Conservation (phyloP, 1,284 basidiomycete genomes). For the Cryptococcus amylolentus region DNA sequence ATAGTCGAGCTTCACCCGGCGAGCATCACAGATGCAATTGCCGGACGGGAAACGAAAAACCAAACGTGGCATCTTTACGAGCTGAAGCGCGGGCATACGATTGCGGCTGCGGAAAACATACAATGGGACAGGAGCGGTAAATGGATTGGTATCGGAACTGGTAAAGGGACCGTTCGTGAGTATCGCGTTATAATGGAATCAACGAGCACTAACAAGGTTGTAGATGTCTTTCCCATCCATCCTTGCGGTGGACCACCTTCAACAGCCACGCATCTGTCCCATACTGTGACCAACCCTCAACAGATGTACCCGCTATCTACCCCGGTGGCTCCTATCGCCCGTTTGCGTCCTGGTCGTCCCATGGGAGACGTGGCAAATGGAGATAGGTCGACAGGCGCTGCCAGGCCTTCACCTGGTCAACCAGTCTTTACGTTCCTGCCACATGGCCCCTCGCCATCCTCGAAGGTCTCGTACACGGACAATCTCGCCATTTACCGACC, state of each 20-base stretch:
- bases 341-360: conserved; percentile 51
- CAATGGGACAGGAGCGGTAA: conserved; percentile 60
- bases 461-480: conserved; percentile 20
- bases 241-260: conserved; percentile 70
- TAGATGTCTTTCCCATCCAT: conserved; percentile 72
- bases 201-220: not conserved
- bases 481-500: conserved; percentile 34
- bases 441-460: conserved; percentile 17
- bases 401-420: not conserved
- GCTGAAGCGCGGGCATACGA: conserved; percentile 66
- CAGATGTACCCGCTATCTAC: conserved; percentile 57
- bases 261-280: conserved; percentile 61
- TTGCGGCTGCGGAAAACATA: conserved; percentile 60
- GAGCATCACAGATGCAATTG: conserved; percentile 3
- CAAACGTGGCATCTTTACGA: conserved; percentile 64
- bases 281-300: conserved; percentile 58
- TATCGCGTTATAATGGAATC: conserved; percentile 39
- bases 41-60: conserved; percentile 27
- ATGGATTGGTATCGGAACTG: conserved; percentile 66
- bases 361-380: not conserved
- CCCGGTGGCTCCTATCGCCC: conserved; percentile 58
- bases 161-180: conserved; percentile 52
- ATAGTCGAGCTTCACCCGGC: conserved; percentile 55
- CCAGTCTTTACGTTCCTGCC: conserved; percentile 17
- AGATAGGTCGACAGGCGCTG: not conserved